These are phyloP conservation scores for Cryptosporidium tyzzeri DNA, from an alignment of 169 alveolate species.

Conservation along the genomic window DNA sequence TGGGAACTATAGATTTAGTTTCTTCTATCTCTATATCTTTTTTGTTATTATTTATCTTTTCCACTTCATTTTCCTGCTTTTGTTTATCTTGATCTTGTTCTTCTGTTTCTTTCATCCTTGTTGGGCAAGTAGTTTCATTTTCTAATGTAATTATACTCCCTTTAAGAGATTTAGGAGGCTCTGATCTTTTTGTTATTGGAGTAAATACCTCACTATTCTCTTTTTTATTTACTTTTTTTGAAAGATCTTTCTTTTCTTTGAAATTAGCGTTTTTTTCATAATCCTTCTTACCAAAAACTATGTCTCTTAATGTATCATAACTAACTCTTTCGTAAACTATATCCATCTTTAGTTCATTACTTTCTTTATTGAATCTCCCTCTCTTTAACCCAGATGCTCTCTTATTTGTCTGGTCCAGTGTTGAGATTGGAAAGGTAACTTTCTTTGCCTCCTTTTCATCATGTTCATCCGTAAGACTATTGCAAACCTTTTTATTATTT, in stretches of 20 bases:
- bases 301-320: not conserved
- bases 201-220: not conserved
- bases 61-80: not conserved
- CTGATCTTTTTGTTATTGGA: not conserved
- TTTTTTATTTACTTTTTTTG: not conserved
- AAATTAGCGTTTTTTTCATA: not conserved
- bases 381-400: slow-evolving; percentile 53
- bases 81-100: not conserved
- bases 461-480: not conserved
- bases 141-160: not conserved
- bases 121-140: slow-evolving; percentile 45
- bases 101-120: not conserved
- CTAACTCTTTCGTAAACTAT: not conserved
- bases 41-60: not conserved
- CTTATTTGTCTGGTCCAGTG: slow-evolving; percentile 8
- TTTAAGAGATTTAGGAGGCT: not conserved
- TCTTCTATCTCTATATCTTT: not conserved
- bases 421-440: not conserved
- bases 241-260: not conserved
- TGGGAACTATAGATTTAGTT: slow-evolving; percentile 2
- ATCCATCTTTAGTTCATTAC: not conserved
- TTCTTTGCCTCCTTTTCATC: not conserved
- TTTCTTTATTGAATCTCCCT: slow-evolving; percentile 22
- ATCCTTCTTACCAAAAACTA: not conserved
- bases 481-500: no score